These are phyloP conservation scores for Litsea cubeba DNA, from an alignment of 164 flowering plant species.

Conservation along the genomic window DNA sequence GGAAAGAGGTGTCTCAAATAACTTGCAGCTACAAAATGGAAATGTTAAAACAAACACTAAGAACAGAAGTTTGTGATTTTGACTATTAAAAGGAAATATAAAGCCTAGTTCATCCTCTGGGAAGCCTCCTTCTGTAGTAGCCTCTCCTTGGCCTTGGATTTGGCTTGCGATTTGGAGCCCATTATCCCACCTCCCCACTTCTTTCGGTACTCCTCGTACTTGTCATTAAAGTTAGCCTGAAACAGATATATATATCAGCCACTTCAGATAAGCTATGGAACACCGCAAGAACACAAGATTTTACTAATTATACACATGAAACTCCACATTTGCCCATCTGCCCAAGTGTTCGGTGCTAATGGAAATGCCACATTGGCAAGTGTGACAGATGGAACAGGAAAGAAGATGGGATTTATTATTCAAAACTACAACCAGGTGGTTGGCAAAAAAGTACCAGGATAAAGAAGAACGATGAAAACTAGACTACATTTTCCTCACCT, in stretches of 20 bases:
- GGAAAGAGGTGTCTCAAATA: too few relatives aligned
- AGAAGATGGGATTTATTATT: too few relatives aligned
- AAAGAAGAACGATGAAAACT: not conserved
- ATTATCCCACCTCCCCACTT: constrained; percentile 14
- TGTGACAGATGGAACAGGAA: too few relatives aligned
- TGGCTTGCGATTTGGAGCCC: constrained; percentile 14
- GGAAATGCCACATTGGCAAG: not conserved
- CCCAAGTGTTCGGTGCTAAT: not conserved
- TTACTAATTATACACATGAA: not conserved
- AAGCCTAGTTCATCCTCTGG: constrained; percentile 10
- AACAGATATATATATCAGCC: not conserved
- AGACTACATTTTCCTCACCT: constrained; percentile 30
- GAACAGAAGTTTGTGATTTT: too few relatives aligned
- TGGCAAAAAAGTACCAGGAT: too few relatives aligned
- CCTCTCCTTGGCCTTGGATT: constrained; percentile 11
- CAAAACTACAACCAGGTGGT: not conserved
- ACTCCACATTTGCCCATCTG: not conserved
- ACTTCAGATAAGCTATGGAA: not conserved
- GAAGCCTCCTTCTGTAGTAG: constrained; percentile 11
- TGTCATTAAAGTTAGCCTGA: constrained; percentile 15
- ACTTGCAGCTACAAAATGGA: not conserved
- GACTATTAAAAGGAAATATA: not conserved
- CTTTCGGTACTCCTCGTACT: constrained; percentile 9
- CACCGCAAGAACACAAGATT: not conserved
- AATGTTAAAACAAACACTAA: not conserved